Evolutionary conservation across 176 grass and related monocot genomes (phyloP).

Genomic region (Pharus latifolius): DNA sequence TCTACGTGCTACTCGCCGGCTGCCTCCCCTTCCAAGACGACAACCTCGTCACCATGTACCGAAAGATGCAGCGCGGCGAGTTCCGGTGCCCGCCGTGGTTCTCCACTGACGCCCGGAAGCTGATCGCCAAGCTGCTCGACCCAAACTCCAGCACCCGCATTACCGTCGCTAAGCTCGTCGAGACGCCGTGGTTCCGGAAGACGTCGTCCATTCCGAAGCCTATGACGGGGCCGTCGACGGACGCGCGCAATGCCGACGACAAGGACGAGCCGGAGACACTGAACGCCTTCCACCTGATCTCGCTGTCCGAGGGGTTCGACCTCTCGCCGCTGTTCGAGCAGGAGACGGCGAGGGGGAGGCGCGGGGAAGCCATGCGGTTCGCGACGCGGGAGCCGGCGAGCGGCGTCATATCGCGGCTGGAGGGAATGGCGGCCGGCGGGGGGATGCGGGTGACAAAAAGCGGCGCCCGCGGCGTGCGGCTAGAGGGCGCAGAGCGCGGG

Average conservation of each 20-base stretch:
- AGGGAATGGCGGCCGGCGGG: constrained; percentile 25
- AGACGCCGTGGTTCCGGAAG: constrained; percentile 34
- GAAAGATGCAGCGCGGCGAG: constrained; percentile 32
- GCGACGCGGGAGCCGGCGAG: constrained; percentile 15
- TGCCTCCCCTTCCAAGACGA: constrained; percentile 31
- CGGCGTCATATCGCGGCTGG: constrained; percentile 25
- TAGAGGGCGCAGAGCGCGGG: constrained; percentile 22
- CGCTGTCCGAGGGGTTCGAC: constrained; percentile 41
- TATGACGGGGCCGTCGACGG: background rate
- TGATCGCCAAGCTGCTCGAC: constrained; percentile 30
- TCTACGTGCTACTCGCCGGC: constrained; percentile 49
- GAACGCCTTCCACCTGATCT: constrained; percentile 47
- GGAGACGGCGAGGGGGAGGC: background rate
- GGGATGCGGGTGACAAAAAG: constrained; percentile 32
- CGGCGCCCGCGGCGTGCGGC: constrained; percentile 13
- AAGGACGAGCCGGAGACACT: constrained; percentile 27
- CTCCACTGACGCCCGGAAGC: constrained; percentile 15
- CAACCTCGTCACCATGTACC: constrained; percentile 46
- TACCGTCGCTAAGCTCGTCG: constrained; percentile 15
- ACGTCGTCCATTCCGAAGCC: background rate
- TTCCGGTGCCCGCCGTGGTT: constrained; percentile 33
- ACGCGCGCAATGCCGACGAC: background rate
- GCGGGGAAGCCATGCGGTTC: constrained; percentile 18
- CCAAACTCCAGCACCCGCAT: constrained; percentile 28
- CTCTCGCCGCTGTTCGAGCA: constrained; percentile 48